Evolutionary conservation across 371 early-diverging fungal species (phyloP), one percentile per base, ranked within the genome.

Genomic region (Haplosporangium sp.): DNA sequence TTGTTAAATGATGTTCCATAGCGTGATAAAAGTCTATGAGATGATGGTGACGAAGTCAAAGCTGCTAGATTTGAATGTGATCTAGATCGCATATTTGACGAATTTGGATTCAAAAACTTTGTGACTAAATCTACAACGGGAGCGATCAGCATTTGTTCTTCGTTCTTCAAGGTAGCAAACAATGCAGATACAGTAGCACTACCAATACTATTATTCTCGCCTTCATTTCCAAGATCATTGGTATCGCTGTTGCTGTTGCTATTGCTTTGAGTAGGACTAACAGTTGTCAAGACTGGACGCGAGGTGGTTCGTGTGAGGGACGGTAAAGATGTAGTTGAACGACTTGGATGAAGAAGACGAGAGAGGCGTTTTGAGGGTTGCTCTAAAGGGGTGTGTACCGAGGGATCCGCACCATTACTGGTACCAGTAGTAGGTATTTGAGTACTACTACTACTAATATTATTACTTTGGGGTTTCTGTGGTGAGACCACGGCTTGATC

Each of bases 301-400:
- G 81, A 63, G 13, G 52, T 71, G 40, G 68, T 70, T 40, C 65
- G 59, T 48, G 72, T 68, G 55, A 79, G 69, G 0, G 77, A 66
- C 4, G 77, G 69, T 13, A 72, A 37, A 7, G 77, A 72, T n/a
- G 72, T 60, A 8, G 59, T 62, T 0, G 77, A 69, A 27, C 48
- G 62, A 35, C 65, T 77, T 47, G 77, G 77, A 35, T 69, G 59
- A 19, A 77, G 59, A 1, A 77, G 69, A 7, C 63, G 72, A 0
- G 63, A 56, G 47, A 77, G 69, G 15, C 72, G 72, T 40, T 65
- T 48, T 17, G 68, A 63, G 2, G 37, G 65, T 40, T 48, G 40
- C n/a, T 27, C 27, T 27, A 27, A 27, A 27, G 27, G 27, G 27
- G 27, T 27, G 27, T 27, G 27, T 27, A 27, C 27, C 27, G 27